Percentiles rank a stretch among this genome's conserved stretches.
phyloP scores from a whole-genome alignment of 208 protist species.

The Acanthamoeba lenticulata region DNA sequence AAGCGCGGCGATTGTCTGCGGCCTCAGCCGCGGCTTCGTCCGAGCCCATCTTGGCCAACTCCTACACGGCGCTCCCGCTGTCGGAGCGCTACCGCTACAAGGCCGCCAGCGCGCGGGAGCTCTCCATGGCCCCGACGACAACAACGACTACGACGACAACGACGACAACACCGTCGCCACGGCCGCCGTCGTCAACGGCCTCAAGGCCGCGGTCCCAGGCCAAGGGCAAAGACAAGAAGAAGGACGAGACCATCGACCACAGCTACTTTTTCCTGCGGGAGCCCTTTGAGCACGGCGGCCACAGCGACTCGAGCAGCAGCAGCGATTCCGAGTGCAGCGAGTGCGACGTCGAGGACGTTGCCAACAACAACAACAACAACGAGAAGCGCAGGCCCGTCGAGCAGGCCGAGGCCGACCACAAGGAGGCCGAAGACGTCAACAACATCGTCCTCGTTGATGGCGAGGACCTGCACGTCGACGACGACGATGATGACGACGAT shows the following conservation, averaged over 20 bases:
- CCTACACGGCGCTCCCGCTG: no score
- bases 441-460: not conserved
- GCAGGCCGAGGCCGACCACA: not conserved
- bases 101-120: no score
- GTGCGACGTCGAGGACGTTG: not conserved
- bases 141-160: no score
- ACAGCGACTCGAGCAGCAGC: not conserved
- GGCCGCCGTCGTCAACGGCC: no score
- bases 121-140: no score
- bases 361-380: not conserved
- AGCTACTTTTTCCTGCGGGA: slow-evolving; percentile 35
- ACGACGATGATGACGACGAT: not conserved
- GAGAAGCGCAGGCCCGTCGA: not conserved
- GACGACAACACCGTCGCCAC: no score
- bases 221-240: not conserved
- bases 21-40: no score
- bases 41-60: no score
- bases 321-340: not conserved
- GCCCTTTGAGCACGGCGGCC: not conserved
- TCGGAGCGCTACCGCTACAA: no score
- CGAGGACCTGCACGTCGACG: not conserved
- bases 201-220: no score
- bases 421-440: not conserved
- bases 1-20: no score
- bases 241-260: not conserved